Percentiles rank a stretch among this genome's conserved stretches.
phyloP scores from a whole-genome alignment of 2,329 filamentous ascomycete species.

The Colletotrichum karsti region DNA sequence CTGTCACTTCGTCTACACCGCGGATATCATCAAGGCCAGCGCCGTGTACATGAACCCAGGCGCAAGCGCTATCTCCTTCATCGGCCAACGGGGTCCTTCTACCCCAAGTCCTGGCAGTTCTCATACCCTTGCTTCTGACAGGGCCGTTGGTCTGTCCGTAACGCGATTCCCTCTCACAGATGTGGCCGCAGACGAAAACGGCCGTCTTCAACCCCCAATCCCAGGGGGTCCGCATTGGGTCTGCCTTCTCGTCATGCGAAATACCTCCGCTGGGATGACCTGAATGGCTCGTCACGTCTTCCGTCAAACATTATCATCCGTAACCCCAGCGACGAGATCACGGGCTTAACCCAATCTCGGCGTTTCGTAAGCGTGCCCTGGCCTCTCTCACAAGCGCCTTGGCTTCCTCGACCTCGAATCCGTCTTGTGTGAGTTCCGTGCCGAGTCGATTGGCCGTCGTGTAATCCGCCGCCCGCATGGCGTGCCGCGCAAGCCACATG shows the following conservation, averaged over 20 bases:
- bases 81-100: no score
- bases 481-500: slow-evolving; percentile 89
- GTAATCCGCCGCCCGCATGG: slow-evolving; percentile 80
- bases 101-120: no score
- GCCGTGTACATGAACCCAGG: no score
- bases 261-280: no score
- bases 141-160: no score
- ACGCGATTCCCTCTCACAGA: no score
- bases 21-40: not conserved
- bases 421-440: slow-evolving; percentile 93
- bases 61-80: no score
- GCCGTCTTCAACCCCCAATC: no score
- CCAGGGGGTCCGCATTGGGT: no score
- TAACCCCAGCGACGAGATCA: not conserved
- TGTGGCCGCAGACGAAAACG: no score
- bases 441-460: slow-evolving; percentile 81
- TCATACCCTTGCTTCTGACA: no score
- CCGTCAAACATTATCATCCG: not conserved
- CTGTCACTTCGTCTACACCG: not conserved
- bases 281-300: not conserved
- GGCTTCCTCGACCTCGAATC: slow-evolving; percentile 95
- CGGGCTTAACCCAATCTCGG: slow-evolving; percentile 31
- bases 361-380: slow-evolving; percentile 75
- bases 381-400: slow-evolving; percentile 92
- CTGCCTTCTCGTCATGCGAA: no score